Percentiles rank a stretch among this genome's conserved stretches.
These are phyloP conservation scores for Tuber umbilicatum DNA, from an alignment of 495 filamentous ascomycete genomes.

Conservation along the genomic window DNA sequence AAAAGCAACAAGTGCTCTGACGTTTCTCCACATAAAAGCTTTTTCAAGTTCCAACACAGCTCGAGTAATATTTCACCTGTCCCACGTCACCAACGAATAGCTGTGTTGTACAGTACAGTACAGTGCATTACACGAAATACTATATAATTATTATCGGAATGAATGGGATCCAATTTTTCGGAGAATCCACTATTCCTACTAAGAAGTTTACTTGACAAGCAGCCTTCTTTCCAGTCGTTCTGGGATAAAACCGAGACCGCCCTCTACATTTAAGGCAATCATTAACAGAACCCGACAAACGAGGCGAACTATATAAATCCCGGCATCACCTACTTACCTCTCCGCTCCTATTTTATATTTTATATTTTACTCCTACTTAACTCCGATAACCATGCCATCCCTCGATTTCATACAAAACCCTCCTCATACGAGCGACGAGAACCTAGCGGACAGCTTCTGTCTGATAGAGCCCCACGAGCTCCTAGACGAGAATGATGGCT, in stretches of 20 bases:
- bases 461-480: neutral
- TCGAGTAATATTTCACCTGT: neutral
- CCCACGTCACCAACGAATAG: neutral
- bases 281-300: neutral
- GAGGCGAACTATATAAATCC: neutral
- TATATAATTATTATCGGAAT: neutral
- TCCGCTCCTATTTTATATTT: neutral
- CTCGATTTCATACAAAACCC: neutral
- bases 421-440: neutral
- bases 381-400: conserved; percentile 5
- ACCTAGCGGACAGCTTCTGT: neutral
- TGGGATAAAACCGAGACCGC: neutral
- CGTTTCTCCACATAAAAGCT: neutral
- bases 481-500: neutral
- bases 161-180: neutral
- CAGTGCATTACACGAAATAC: neutral
- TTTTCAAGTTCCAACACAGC: neutral
- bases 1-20: neutral
- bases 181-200: neutral
- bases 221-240: neutral
- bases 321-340: neutral
- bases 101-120: neutral
- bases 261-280: neutral
- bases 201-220: neutral
- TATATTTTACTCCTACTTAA: neutral